Conservation (phyloP, 192 early-diverging fungal species). For the Umbelopsis ramanniana region DNA sequence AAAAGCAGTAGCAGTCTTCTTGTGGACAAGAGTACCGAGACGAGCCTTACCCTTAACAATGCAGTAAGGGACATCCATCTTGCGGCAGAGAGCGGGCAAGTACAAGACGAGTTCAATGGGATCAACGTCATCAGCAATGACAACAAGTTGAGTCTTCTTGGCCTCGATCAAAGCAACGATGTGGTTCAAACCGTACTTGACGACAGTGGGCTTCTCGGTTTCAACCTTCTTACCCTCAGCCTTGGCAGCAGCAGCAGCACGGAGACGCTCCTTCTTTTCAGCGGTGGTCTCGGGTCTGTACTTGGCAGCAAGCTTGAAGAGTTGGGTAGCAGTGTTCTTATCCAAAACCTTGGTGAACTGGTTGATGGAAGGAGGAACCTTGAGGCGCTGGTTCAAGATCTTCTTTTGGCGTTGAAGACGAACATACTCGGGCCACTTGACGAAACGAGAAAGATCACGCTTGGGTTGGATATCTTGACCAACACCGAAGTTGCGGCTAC, state of each 20-base stretch:
- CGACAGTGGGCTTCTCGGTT: slow-evolving; percentile 87
- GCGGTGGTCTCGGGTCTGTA: slow-evolving; percentile 96
- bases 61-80: slow-evolving; percentile 98
- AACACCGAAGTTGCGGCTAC: slow-evolving; percentile 90
- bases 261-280: slow-evolving; percentile 94
- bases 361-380: slow-evolving; percentile 99
- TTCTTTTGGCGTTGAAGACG: slow-evolving; percentile 97
- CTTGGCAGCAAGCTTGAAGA: slow-evolving; percentile 98
- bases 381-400: slow-evolving; percentile 95
- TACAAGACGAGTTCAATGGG: slow-evolving; percentile 98
- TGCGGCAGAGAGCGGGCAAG: slow-evolving; percentile 98
- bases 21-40: slow-evolving; percentile 97
- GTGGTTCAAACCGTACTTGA: slow-evolving; percentile 99
- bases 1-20: slow-evolving; percentile 98
- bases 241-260: slow-evolving; percentile 81
- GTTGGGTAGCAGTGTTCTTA: slow-evolving; percentile 96
- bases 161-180: slow-evolving; percentile 94
- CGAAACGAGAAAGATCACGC: slow-evolving; percentile 91
- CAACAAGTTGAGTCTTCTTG: slow-evolving; percentile 97
- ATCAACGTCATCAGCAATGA: slow-evolving; percentile 99
- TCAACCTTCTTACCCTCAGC: slow-evolving; percentile 83
- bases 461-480: slow-evolving; percentile 95
- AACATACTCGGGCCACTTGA: slow-evolving; percentile 98
- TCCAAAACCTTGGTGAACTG: slow-evolving; percentile 97
- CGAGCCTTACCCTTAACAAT: slow-evolving; percentile 99